Percentiles rank a stretch among this genome's conserved stretches.
Conservation (phyloP, 371 early-diverging fungal genomes). For the Haplosporangium sp. region DNA sequence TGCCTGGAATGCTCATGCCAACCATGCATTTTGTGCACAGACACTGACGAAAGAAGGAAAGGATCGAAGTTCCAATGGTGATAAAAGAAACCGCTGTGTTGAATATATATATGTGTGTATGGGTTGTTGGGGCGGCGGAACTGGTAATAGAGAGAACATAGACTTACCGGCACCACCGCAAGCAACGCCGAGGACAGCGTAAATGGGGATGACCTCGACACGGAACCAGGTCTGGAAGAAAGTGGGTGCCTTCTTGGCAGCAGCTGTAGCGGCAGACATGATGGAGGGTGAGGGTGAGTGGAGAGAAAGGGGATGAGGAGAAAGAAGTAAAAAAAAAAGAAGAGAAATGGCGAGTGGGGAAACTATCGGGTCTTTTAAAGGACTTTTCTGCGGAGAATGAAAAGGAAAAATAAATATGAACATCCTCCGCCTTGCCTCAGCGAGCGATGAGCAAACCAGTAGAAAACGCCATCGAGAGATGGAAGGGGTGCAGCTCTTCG, state of each 20-base stretch:
- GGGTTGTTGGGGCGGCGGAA: background rate
- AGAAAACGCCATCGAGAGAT: no score
- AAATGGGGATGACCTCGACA: constrained; percentile 75
- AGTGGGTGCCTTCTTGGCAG: constrained; percentile 55
- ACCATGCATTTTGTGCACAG: background rate
- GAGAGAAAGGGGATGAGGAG: constrained; percentile 2
- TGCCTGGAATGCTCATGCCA: no score
- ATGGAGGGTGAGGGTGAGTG: constrained; percentile 2
- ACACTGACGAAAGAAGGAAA: background rate
- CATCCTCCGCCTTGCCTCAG: background rate
- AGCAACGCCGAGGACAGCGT: constrained; percentile 70
- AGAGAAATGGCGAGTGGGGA: background rate
- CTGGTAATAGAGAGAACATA: background rate
- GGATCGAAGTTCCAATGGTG: background rate
- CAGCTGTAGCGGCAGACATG: constrained; percentile 53
- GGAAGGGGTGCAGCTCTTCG: no score
- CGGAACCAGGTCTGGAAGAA: constrained; percentile 65
- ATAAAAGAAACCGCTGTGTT: no score
- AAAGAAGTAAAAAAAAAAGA: constrained; percentile 6
- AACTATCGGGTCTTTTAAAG: background rate
- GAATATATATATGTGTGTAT: no score
- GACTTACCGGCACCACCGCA: constrained; percentile 62
- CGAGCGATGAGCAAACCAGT: no score
- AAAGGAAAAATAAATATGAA: background rate
- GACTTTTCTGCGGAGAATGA: background rate